These are phyloP conservation scores for Candida mattraensis DNA, from an alignment of 805 yeast genomes.

Conservation along the genomic window DNA sequence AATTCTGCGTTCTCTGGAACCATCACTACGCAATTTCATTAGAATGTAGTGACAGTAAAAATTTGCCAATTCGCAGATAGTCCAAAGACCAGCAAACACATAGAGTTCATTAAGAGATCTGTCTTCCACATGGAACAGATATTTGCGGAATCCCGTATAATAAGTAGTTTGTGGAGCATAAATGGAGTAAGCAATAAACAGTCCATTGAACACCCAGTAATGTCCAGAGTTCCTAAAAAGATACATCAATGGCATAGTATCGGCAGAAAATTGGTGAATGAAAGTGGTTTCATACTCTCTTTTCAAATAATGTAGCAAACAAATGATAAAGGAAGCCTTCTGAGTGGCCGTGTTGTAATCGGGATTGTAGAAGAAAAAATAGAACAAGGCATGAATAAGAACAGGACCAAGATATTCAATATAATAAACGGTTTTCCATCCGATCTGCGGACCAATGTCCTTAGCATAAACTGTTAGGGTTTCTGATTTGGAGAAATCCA, in stretches of 20 bases:
- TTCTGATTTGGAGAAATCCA: slow-evolving; percentile 32
- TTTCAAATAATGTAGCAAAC: slow-evolving; percentile 76
- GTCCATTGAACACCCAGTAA: slow-evolving; percentile 90
- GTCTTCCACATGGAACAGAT: slow-evolving; percentile 47
- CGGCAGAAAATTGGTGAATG: slow-evolving; percentile 81
- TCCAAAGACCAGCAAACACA: slow-evolving; percentile 46
- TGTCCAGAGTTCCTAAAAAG: slow-evolving; percentile 87
- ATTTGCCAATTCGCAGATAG: slow-evolving; percentile 69
- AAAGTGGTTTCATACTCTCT: slow-evolving; percentile 85
- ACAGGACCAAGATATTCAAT: slow-evolving; percentile 91
- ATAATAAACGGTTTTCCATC: slow-evolving; percentile 87
- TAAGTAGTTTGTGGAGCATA: slow-evolving; percentile 32
- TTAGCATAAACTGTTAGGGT: slow-evolving; percentile 59
- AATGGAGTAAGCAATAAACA: slow-evolving; percentile 36
- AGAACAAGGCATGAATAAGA: slow-evolving; percentile 71
- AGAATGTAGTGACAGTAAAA: slow-evolving; percentile 69
- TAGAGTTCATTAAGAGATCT: slow-evolving; percentile 33
- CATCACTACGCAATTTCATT: slow-evolving; percentile 53
- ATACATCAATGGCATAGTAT: slow-evolving; percentile 90
- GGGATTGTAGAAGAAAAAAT: slow-evolving; percentile 41
- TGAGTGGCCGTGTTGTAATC: slow-evolving; percentile 51
- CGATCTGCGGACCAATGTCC: slow-evolving; percentile 91
- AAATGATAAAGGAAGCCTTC: slow-evolving; percentile 50
- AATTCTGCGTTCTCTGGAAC: slow-evolving; percentile 59
- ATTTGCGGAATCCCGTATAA: slow-evolving; percentile 25